Evolutionary conservation across 1,139 yeast species (phyloP).

Genomic region (Pichia sp.): DNA sequence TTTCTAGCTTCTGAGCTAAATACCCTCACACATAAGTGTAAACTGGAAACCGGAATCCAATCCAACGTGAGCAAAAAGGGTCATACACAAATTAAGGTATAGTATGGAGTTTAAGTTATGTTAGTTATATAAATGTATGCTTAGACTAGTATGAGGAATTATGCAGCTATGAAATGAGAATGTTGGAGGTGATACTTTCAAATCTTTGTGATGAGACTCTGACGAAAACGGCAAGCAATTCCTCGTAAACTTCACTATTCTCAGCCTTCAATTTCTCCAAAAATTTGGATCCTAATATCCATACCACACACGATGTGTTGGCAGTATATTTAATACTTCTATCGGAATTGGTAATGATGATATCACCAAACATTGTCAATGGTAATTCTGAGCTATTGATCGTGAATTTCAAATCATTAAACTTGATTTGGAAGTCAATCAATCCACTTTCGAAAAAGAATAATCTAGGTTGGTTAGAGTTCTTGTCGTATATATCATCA

Average conservation of each 20-base stretch:
- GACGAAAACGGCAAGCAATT: slow-evolving; percentile 57
- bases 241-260: slow-evolving; percentile 49
- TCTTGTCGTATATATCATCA: slow-evolving; percentile 38
- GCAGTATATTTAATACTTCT: slow-evolving; percentile 41
- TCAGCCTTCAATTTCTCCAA: slow-evolving; percentile 18
- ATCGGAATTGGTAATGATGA: slow-evolving; percentile 34
- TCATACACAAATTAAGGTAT: too few species aligned
- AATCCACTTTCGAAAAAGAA: slow-evolving; percentile 78
- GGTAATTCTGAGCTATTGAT: slow-evolving; percentile 67
- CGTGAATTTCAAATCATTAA: slow-evolving; percentile 46
- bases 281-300: slow-evolving; percentile 55
- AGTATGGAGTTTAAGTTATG: too few species aligned
- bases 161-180: slow-evolving; percentile 53
- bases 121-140: too few species aligned
- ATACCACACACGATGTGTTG: slow-evolving; percentile 51
- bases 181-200: slow-evolving; percentile 62
- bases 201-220: slow-evolving; percentile 67
- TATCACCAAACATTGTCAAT: slow-evolving; percentile 85
- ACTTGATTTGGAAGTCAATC: slow-evolving; percentile 49
- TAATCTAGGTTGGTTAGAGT: slow-evolving; percentile 37
- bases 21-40: too few species aligned
- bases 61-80: too few species aligned
- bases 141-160: too few species aligned
- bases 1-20: too few species aligned
- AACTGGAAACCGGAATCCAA: too few species aligned